Evolutionary conservation across 2,329 filamentous ascomycete genomes (phyloP).

Genomic region (Aspergillus candidus): DNA sequence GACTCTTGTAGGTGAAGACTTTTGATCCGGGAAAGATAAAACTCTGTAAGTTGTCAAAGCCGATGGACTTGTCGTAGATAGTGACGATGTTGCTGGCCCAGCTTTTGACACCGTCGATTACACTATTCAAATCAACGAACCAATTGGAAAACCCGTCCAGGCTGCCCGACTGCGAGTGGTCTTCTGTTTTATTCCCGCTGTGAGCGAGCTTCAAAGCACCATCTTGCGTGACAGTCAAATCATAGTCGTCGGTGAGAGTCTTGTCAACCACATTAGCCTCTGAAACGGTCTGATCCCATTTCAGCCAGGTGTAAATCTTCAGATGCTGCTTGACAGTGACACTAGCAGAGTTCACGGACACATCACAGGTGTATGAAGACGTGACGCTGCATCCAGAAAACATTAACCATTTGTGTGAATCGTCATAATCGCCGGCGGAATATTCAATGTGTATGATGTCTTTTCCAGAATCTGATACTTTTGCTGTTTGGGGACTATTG

Average conservation of each 20-base stretch:
- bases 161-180: background rate
- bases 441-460: background rate
- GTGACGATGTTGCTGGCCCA: background rate
- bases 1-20: slow-evolving; percentile 7
- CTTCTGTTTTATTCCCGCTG: background rate
- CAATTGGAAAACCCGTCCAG: background rate
- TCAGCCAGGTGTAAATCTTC: background rate
- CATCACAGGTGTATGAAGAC: background rate
- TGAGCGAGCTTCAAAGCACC: background rate
- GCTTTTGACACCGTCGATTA: background rate
- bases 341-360: background rate
- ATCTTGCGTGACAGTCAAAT: background rate
- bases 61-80: background rate
- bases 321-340: background rate
- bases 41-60: slow-evolving; percentile 1
- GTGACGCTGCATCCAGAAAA: background rate
- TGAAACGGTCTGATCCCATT: background rate
- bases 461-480: too few relatives aligned
- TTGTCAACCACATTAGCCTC: background rate
- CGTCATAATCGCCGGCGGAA: background rate
- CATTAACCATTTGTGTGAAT: background rate
- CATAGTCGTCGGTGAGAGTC: slow-evolving; percentile 1
- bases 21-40: slow-evolving; percentile 6
- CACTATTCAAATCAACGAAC: background rate
- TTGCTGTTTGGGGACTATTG: too few relatives aligned